Percentiles rank a stretch among this genome's conserved stretches.
phyloP scores from a whole-genome alignment of 257 asterid species.

The Ophiorrhiza pumila region DNA sequence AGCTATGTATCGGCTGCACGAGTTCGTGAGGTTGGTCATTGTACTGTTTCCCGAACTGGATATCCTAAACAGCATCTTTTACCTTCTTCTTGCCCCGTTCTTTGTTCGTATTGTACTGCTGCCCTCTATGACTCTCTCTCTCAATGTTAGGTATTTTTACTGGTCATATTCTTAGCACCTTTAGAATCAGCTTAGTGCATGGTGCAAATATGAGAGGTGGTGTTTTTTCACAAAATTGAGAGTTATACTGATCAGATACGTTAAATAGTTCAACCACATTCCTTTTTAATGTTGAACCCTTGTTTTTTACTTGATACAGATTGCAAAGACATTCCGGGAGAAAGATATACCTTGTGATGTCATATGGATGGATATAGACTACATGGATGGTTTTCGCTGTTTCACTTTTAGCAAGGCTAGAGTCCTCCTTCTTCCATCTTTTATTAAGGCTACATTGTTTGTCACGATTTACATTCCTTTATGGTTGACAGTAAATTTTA shows the following conservation, averaged over 20 bases:
- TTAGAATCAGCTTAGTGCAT: not conserved
- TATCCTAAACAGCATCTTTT: not conserved
- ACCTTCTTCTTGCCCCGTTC: not conserved
- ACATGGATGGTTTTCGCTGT: constrained; percentile 97
- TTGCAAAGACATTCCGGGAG: constrained; percentile 80
- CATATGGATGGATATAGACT: constrained; percentile 99
- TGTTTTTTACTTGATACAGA: constrained; percentile 41
- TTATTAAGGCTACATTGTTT: not conserved
- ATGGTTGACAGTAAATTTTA: not conserved
- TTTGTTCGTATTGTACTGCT: not conserved
- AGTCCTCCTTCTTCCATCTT: constrained; percentile 9
- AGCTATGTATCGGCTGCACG: constrained; percentile 78
- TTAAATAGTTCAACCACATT: not conserved
- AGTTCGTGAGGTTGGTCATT: constrained; percentile 74
- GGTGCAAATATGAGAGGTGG: not conserved
- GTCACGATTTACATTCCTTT: not conserved
- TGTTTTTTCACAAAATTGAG: not conserved
- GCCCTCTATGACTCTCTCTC: not conserved
- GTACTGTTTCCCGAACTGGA: not conserved
- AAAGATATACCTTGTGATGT: constrained; percentile 95
- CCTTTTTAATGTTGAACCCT: not conserved
- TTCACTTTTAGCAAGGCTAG: constrained; percentile 86
- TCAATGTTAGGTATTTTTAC: not conserved
- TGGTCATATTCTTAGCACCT: not conserved
- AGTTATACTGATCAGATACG: not conserved